These are phyloP conservation scores for Cystofilobasidium bisporidii DNA, from an alignment of 768 basidiomycete genomes.

Conservation along the genomic window DNA sequence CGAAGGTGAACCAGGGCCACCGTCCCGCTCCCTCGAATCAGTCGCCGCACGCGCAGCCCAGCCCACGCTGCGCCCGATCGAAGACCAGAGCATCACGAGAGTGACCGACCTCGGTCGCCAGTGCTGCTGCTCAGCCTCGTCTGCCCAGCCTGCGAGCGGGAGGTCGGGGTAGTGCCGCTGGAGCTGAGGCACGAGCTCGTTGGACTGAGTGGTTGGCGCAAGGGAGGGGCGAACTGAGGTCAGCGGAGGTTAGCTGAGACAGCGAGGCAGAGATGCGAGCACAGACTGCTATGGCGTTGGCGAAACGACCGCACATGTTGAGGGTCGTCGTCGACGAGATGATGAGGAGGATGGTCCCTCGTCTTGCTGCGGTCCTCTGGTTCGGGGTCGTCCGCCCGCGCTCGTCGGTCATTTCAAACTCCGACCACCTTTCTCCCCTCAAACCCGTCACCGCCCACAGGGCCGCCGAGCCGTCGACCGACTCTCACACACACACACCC, in stretches of 20 bases:
- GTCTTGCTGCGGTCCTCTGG: background rate
- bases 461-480: no score
- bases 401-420: no score
- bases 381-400: no score
- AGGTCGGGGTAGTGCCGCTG: constrained; percentile 6
- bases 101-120: background rate
- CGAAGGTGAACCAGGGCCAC: no score
- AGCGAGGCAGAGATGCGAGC: no score
- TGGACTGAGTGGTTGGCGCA: background rate
- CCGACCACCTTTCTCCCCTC: no score
- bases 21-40: no score
- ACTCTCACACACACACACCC: background rate
- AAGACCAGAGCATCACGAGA: no score
- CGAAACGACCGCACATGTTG: constrained; percentile 18
- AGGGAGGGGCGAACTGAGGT: background rate
- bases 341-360: background rate
- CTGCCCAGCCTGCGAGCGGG: background rate
- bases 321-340: background rate
- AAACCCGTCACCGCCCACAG: no score
- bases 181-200: background rate
- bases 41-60: no score
- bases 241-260: background rate
- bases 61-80: no score
- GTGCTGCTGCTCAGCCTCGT: background rate
- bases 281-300: background rate